phyloP scores from a whole-genome alignment of 495 filamentous ascomycete genomes.

The Trichoderma asperelloides region DNA sequence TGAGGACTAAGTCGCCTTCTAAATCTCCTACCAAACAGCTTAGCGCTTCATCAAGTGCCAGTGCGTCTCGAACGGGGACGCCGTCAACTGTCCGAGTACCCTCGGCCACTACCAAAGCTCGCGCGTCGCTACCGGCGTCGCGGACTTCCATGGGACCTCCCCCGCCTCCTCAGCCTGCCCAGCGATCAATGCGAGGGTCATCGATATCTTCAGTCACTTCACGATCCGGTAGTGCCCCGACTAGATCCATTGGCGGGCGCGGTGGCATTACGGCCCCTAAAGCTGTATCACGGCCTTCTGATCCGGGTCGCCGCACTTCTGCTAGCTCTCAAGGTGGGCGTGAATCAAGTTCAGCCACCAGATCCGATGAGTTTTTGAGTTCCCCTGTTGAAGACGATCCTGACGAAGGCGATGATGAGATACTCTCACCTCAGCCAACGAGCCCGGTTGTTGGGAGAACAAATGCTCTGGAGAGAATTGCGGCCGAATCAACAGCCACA shows the following conservation, averaged over 20 bases:
- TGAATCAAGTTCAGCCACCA: constrained; percentile 18
- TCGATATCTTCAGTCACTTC: constrained; percentile 27
- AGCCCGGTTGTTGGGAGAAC: constrained; percentile 38
- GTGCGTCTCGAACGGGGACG: constrained; percentile 52
- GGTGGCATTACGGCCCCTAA: constrained; percentile 24
- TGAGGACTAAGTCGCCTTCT: constrained; percentile 52
- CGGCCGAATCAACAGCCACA: constrained; percentile 26
- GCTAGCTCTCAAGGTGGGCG: constrained; percentile 31
- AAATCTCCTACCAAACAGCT: constrained; percentile 78
- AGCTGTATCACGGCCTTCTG: constrained; percentile 23
- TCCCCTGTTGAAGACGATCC: constrained; percentile 34
- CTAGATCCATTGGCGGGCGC: constrained; percentile 29
- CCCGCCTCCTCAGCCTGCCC: constrained; percentile 33
- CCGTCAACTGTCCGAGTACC: constrained; percentile 41
- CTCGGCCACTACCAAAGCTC: constrained; percentile 38
- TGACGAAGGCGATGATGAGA: constrained; percentile 33
- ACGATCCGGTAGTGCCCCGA: constrained; percentile 19
- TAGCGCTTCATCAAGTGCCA: constrained; percentile 45
- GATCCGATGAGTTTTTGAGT: constrained; percentile 21
- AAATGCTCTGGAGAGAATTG: constrained; percentile 36
- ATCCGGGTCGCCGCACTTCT: constrained; percentile 30
- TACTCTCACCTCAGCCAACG: constrained; percentile 31
- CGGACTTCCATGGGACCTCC: constrained; percentile 59
- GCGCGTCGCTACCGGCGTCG: constrained; percentile 36
- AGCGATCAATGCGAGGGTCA: constrained; percentile 23